phyloP scores from a whole-genome alignment of 1,139 yeast genomes.

The Geotrichum klebahnii region DNA sequence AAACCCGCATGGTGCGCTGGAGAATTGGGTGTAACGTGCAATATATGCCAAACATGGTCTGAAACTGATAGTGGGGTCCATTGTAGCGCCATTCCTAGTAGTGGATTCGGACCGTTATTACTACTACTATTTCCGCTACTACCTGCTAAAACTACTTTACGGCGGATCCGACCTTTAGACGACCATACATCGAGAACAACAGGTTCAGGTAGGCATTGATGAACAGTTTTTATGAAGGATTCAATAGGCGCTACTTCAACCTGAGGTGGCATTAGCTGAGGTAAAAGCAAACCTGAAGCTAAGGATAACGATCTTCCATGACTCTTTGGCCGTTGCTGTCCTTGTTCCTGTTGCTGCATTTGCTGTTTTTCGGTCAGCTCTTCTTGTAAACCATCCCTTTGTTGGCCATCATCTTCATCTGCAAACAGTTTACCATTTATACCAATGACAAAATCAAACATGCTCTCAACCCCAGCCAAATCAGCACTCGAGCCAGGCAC shows the following conservation, averaged over 20 bases:
- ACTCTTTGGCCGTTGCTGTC: conserved; percentile 7
- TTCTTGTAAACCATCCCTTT: background rate
- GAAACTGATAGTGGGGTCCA: conserved; percentile 73
- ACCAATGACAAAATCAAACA: conserved; percentile 81
- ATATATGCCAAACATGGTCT: conserved; percentile 83
- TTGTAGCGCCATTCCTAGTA: conserved; percentile 65
- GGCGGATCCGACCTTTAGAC: conserved; percentile 75
- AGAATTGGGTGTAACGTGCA: conserved; percentile 67
- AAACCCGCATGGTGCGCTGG: conserved; percentile 86
- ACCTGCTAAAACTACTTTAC: conserved; percentile 48
- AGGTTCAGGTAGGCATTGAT: conserved; percentile 34
- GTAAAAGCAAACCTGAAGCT: conserved; percentile 21
- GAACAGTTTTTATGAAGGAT: conserved; percentile 31
- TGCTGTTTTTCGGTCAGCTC: background rate
- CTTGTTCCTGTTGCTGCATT: background rate
- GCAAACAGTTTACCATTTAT: conserved; percentile 63
- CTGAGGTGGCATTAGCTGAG: conserved; percentile 28
- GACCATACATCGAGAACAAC: conserved; percentile 74
- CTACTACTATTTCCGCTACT: background rate
- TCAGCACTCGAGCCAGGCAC: conserved; percentile 44
- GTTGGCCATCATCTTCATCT: conserved; percentile 41
- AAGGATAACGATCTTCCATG: conserved; percentile 17
- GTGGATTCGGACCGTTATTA: conserved; percentile 21
- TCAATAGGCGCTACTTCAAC: conserved; percentile 31
- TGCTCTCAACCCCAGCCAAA: conserved; percentile 61